Percentiles rank a stretch among this genome's conserved stretches.
These are phyloP conservation scores for Rhynchosporium graminicola DNA, from an alignment of 2,329 filamentous ascomycete genomes.

Conservation along the genomic window DNA sequence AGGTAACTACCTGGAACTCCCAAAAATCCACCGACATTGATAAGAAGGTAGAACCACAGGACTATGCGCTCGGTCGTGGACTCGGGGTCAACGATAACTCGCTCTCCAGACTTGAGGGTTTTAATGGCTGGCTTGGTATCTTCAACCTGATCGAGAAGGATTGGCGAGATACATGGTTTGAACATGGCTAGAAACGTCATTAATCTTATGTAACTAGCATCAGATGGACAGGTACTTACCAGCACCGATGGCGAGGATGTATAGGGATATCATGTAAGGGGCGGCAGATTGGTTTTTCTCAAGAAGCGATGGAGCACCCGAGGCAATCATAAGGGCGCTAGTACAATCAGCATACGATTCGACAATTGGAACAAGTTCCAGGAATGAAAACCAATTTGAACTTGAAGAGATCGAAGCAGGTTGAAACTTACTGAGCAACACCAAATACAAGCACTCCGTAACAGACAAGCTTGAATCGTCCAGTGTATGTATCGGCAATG, in stretches of 20 bases:
- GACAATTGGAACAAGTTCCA: too few relatives aligned
- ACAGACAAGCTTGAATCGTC: conserved; percentile 64
- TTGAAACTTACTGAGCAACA: conserved; percentile 50
- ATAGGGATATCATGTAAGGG: conserved; percentile 36
- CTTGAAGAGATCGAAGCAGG: too few relatives aligned
- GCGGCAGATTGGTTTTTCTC: conserved; percentile 63
- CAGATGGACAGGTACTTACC: conserved; percentile 39
- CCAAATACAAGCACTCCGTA: conserved; percentile 52
- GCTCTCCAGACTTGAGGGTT: conserved; percentile 55
- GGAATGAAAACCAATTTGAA: too few relatives aligned
- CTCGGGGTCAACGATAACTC: conserved; percentile 61
- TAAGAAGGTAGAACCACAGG: conserved; percentile 63
- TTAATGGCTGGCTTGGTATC: conserved; percentile 46
- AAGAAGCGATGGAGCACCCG: conserved; percentile 29
- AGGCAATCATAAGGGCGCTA: conserved; percentile 50
- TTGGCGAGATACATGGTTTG: conserved; percentile 67
- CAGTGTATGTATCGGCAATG: conserved; percentile 63
- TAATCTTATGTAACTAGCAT: conserved; percentile 44
- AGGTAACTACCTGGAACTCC: conserved; percentile 47
- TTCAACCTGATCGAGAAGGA: conserved; percentile 59
- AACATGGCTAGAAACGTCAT: conserved; percentile 61
- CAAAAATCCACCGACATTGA: conserved; percentile 63
- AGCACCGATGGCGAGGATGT: conserved; percentile 36
- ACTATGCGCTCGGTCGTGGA: conserved; percentile 53
- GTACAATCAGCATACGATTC: too few relatives aligned